Percentiles rank a stretch among this genome's conserved stretches.
Conservation (phyloP, 2,329 filamentous ascomycete species). For the Helotiales sp. region DNA sequence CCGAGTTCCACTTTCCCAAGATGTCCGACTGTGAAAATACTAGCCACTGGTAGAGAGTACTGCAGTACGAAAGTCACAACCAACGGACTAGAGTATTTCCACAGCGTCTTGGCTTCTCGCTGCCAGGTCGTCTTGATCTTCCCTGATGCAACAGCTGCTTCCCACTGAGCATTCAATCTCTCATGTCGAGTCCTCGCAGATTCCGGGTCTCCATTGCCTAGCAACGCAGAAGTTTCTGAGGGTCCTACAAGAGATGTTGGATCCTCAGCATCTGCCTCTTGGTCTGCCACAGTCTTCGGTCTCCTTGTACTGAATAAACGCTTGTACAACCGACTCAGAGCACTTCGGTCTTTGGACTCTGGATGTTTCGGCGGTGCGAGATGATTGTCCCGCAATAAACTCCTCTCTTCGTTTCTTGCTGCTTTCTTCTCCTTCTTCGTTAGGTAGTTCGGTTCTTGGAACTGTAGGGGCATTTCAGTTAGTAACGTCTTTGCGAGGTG, state of each 20-base stretch:
- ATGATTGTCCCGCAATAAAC: conserved; percentile 68
- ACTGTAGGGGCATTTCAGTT: background rate
- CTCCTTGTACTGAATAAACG: conserved; percentile 62
- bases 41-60: conserved; percentile 83
- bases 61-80: conserved; percentile 78
- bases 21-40: conserved; percentile 78
- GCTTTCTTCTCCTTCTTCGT: conserved; percentile 61
- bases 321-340: conserved; percentile 48
- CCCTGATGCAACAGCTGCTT: conserved; percentile 80
- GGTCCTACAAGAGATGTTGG: conserved; percentile 37
- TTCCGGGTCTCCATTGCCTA: conserved; percentile 47
- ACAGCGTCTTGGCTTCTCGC: conserved; percentile 82
- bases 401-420: conserved; percentile 62
- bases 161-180: conserved; percentile 76
- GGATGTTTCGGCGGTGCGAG: conserved; percentile 65
- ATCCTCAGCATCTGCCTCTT: conserved; percentile 42
- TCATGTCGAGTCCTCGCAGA: conserved; percentile 57
- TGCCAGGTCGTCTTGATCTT: conserved; percentile 90
- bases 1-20: conserved; percentile 74
- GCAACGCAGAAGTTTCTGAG: conserved; percentile 48
- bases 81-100: conserved; percentile 71
- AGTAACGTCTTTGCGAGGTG: background rate
- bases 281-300: conserved; percentile 47
- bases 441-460: conserved; percentile 46
- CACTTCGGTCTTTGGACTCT: conserved; percentile 42